Evolutionary conservation across 129 eudicot species (phyloP), one percentile per base, ranked within the genome.

Genomic region (Lactuca sativa): DNA sequence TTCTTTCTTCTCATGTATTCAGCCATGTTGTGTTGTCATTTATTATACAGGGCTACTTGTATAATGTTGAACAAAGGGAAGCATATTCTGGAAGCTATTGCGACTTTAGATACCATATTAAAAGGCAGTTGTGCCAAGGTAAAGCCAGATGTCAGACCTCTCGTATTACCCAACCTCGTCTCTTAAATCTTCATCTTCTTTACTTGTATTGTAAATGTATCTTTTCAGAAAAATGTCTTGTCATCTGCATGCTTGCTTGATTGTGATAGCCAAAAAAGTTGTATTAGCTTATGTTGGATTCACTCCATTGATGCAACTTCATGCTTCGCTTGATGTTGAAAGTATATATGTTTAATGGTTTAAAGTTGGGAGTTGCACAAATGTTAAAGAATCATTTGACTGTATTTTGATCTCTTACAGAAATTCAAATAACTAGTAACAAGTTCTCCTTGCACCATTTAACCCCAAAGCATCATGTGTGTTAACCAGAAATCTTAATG

Each of bases 21-120:
- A 68, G 37, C 12, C 49, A 48, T 16, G 51, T 71, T 59, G 18
- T 13, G n/a, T 74, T 44, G 13, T 44, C 13, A 47, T 25, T 70
- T 59, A 57, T 60, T 66, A 3, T 2, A 41, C 86, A 88, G 95
- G 85, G 83, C 86, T 75, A 85, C 88, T 71, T 88, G 95, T 84
- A 77, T 85, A 67, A 88, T 88, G 95, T 70, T 88, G 85, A 88
- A 88, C 91, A 88, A 88, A 74, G 91, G 95, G 16, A 82, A 85
- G 74, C 80, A 85, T 66, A 63, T 88, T 62, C 59, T 81, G 74
- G 80, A 85, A 80, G 95, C 95, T 63, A 82, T 88, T 57, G 78
- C 76, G n/a, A 78, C 81, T 54, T 77, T 88, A 43, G 85, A 85
- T 52, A 70, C 85, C 70, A 85, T 88, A 47, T 72, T 88, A 43